Conservation (phyloP, 1,284 basidiomycete species). For the Omphalotus olearius region DNA sequence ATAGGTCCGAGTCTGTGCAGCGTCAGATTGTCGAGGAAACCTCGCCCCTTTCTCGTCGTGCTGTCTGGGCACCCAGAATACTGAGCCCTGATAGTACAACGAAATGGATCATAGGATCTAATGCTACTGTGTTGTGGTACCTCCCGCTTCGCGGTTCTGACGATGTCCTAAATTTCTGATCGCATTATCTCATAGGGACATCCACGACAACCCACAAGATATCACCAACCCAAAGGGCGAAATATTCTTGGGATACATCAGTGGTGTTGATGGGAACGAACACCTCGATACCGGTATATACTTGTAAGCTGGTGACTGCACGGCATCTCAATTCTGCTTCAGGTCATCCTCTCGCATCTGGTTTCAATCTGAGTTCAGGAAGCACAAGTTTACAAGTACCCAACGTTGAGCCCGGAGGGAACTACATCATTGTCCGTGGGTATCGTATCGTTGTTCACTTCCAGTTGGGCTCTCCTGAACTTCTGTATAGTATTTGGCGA, state of each 20-base stretch:
- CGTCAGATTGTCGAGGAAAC: not conserved
- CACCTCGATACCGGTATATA: slow-evolving; percentile 2
- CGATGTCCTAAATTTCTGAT: not conserved
- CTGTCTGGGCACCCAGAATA: slow-evolving; percentile 26
- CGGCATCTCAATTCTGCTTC: not conserved
- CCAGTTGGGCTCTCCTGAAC: not conserved
- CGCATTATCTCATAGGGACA: slow-evolving; percentile 26
- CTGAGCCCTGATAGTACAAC: slow-evolving; percentile 25
- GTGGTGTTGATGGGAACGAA: slow-evolving; percentile 11
- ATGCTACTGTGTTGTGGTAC: slow-evolving; percentile 27
- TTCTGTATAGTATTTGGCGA: slow-evolving; percentile 11
- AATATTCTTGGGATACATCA: slow-evolving; percentile 30
- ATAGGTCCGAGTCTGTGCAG: not conserved
- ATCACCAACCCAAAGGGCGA: slow-evolving; percentile 30
- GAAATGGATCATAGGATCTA: slow-evolving; percentile 24
- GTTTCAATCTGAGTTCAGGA: slow-evolving; percentile 8
- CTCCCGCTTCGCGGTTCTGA: not conserved
- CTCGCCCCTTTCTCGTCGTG: slow-evolving; percentile 15
- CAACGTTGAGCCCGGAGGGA: not conserved
- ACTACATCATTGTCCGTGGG: slow-evolving; percentile 14
- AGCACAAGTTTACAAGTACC: slow-evolving; percentile 9
- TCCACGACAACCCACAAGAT: slow-evolving; percentile 23
- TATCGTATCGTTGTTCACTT: not conserved
- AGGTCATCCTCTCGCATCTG: slow-evolving; percentile 20
- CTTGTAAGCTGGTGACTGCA: too few species aligned